phyloP scores from a whole-genome alignment of 139 green algal genomes.

The Volvox reticuliferus region DNA sequence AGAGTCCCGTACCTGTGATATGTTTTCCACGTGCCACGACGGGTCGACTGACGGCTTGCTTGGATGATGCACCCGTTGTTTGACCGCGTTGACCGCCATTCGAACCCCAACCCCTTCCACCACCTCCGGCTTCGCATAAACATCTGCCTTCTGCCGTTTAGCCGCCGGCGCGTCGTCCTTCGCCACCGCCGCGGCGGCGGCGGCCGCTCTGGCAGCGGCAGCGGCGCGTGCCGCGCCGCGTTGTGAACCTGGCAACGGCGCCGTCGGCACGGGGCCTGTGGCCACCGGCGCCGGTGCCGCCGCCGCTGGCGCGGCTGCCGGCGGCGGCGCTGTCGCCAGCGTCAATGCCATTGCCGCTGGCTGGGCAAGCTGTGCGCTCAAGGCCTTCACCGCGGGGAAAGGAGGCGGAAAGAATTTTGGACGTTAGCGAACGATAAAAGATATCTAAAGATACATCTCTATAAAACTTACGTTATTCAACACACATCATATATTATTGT shows the following conservation, averaged over 20 bases:
- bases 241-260: conserved; percentile 8
- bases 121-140: conserved; percentile 1
- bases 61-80: background rate
- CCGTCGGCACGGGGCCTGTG: background rate
- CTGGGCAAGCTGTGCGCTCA: conserved; percentile 5
- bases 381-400: background rate
- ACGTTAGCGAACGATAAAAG: too few relatives aligned
- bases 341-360: background rate
- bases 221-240: background rate
- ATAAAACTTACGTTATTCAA: too few relatives aligned
- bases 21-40: conserved; percentile 3
- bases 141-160: conserved; percentile 7
- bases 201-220: background rate
- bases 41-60: conserved; percentile 7
- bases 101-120: background rate
- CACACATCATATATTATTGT: too few relatives aligned
- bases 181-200: conserved; percentile 12
- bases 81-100: conserved; percentile 38
- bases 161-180: background rate
- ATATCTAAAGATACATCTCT: too few relatives aligned
- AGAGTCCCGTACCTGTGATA: conserved; percentile 11
- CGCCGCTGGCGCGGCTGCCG: background rate
- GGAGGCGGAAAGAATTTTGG: too few relatives aligned
- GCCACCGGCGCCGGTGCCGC: background rate
- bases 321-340: background rate